Conservation (phyloP, 352 stramenopile genomes). For the Phytophthora chlamydospora region DNA sequence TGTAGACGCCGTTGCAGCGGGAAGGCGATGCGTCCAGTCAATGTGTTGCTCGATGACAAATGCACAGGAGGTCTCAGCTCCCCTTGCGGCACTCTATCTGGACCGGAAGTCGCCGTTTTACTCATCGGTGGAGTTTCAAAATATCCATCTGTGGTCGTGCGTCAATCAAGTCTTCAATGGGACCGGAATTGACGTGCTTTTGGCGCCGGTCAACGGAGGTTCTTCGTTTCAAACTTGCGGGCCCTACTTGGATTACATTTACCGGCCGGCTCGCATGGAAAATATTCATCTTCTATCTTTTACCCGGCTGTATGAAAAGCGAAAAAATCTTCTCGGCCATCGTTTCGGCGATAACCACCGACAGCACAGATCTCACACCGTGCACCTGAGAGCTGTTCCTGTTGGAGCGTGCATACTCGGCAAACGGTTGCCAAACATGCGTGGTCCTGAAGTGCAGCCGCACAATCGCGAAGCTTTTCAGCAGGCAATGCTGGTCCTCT, state of each 20-base stretch:
- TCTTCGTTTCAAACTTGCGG: too few species aligned
- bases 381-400: too few species aligned
- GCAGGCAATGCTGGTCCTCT: slow-evolving; percentile 2
- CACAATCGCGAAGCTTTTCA: too few species aligned
- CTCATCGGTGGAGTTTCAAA: not conserved
- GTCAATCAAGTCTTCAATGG: not conserved
- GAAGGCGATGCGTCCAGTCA: slow-evolving; percentile 10
- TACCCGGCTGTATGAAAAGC: too few species aligned
- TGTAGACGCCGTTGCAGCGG: not conserved
- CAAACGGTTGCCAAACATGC: too few species aligned
- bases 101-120: slow-evolving; percentile 5
- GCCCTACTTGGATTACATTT: not conserved
- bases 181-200: not conserved
- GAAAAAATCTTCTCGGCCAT: too few species aligned
- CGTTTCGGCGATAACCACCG: too few species aligned
- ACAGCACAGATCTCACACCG: too few species aligned
- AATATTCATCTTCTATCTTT: too few species aligned
- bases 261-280: not conserved
- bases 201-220: too few species aligned
- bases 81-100: slow-evolving; percentile 1
- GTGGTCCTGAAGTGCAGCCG: too few species aligned
- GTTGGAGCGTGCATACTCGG: not conserved
- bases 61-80: slow-evolving; percentile 5
- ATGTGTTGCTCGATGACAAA: slow-evolving; percentile 10
- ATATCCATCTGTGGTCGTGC: not conserved